Evolutionary conservation across 768 basidiomycete species (phyloP).

Genomic region (Asterophora parasitica): DNA sequence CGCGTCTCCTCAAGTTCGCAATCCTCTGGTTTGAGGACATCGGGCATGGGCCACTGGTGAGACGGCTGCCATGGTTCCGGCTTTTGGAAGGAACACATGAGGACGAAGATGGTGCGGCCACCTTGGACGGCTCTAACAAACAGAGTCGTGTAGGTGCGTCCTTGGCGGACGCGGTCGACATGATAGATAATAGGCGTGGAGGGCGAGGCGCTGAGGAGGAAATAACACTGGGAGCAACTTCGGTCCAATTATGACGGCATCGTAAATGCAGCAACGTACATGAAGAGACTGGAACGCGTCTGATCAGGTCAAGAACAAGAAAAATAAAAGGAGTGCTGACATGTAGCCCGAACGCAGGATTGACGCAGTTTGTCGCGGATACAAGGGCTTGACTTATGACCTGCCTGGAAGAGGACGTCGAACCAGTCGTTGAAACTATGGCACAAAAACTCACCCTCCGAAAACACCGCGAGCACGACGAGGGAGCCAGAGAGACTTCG

Average conservation of each 20-base stretch:
- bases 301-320: not conserved
- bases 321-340: slow-evolving; percentile 39
- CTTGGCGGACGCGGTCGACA: slow-evolving; percentile 72
- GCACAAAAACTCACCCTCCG: slow-evolving; percentile 51
- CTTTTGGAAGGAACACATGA: slow-evolving; percentile 79
- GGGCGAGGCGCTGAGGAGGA: slow-evolving; percentile 69
- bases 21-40: slow-evolving; percentile 53
- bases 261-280: slow-evolving; percentile 36
- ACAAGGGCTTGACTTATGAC: slow-evolving; percentile 87
- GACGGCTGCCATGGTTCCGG: slow-evolving; percentile 73
- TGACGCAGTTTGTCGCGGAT: slow-evolving; percentile 72
- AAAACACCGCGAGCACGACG: slow-evolving; percentile 66
- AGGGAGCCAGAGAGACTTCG: slow-evolving; percentile 68
- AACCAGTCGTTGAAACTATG: not conserved
- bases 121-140: slow-evolving; percentile 56
- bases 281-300: slow-evolving; percentile 53
- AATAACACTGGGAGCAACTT: slow-evolving; percentile 63
- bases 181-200: slow-evolving; percentile 72
- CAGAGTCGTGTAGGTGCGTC: slow-evolving; percentile 68
- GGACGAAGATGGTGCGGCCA: slow-evolving; percentile 45
- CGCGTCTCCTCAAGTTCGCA: slow-evolving; percentile 56
- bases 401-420: slow-evolving; percentile 35
- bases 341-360: slow-evolving; percentile 61
- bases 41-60: slow-evolving; percentile 66
- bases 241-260: not conserved